phyloP scores from a whole-genome alignment of 106 monocot genomes.

The Posidonia australis region DNA sequence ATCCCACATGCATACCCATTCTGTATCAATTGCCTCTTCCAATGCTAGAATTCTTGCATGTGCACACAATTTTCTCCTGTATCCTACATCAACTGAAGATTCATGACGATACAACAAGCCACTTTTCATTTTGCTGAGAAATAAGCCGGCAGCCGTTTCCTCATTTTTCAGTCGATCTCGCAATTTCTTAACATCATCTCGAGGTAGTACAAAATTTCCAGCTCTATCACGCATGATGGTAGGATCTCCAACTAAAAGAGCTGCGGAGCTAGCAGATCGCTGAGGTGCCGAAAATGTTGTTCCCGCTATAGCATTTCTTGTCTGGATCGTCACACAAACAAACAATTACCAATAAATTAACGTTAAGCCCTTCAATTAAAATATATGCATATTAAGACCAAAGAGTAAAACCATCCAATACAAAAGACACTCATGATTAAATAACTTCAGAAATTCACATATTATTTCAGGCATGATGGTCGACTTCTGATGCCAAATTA shows the following conservation, averaged over 20 bases:
- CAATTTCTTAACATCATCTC: slow-evolving; percentile 93
- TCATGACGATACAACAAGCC: slow-evolving; percentile 35
- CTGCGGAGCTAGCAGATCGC: slow-evolving; percentile 94
- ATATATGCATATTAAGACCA: too few relatives aligned
- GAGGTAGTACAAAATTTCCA: slow-evolving; percentile 94
- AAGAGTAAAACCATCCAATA: too few relatives aligned
- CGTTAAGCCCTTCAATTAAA: too few relatives aligned
- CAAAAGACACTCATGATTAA: too few relatives aligned
- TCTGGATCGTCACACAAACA: slow-evolving; percentile 27
- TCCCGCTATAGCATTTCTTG: slow-evolving; percentile 93
- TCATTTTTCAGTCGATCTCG: slow-evolving; percentile 94
- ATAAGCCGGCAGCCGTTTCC: slow-evolving; percentile 65
- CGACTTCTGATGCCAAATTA: too few relatives aligned
- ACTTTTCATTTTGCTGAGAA: slow-evolving; percentile 36
- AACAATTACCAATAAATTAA: slow-evolving; percentile 5
- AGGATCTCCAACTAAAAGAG: slow-evolving; percentile 95
- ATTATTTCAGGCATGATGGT: too few relatives aligned
- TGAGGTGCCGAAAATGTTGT: slow-evolving; percentile 93
- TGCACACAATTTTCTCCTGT: slow-evolving; percentile 89
- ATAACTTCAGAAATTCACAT: too few relatives aligned
- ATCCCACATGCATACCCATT: slow-evolving; percentile 99
- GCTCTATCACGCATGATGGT: slow-evolving; percentile 69
- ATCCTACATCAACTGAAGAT: slow-evolving; percentile 50
- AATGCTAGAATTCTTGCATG: slow-evolving; percentile 96
- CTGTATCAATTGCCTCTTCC: slow-evolving; percentile 98